Conservation (phyloP, 257 asterid species). For the Fraxinus quadrangulata region DNA sequence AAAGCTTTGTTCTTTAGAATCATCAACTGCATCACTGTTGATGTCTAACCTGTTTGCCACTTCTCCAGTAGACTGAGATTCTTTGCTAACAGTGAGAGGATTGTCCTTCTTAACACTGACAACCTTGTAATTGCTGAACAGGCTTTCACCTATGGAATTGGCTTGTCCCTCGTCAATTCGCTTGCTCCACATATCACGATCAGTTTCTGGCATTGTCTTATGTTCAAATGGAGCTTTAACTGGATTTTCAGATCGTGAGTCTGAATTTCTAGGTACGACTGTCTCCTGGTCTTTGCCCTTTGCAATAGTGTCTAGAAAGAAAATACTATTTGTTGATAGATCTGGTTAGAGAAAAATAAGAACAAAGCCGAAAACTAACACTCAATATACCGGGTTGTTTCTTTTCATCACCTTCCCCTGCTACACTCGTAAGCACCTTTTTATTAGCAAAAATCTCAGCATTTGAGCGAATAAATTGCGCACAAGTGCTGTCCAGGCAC, state of each 20-base stretch:
- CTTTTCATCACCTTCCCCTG: conserved; percentile 45
- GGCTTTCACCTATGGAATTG: conserved; percentile 31
- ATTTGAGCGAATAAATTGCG: conserved; percentile 63
- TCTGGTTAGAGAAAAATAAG: conserved; percentile 14
- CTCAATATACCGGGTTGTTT: conserved; percentile 44
- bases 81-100: conserved; percentile 37
- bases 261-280: conserved; percentile 34
- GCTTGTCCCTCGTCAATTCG: conserved; percentile 33
- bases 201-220: conserved; percentile 25
- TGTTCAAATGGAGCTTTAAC: conserved; percentile 31
- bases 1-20: conserved; percentile 40
- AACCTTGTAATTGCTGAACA: conserved; percentile 30
- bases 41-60: conserved; percentile 37
- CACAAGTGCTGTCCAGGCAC: conserved; percentile 62
- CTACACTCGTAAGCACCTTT: conserved; percentile 35
- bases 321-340: conserved; percentile 19
- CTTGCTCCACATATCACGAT: conserved; percentile 24
- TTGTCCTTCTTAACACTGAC: neutral
- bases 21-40: conserved; percentile 32
- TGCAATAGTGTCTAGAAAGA: conserved; percentile 41
- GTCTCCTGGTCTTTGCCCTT: conserved; percentile 39
- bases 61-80: conserved; percentile 48
- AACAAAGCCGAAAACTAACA: conserved; percentile 21
- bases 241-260: conserved; percentile 43
- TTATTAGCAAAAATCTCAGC: conserved; percentile 48